Conservation (phyloP, 2,329 filamentous ascomycete species). For the Phaeosphaeria sp. region DNA sequence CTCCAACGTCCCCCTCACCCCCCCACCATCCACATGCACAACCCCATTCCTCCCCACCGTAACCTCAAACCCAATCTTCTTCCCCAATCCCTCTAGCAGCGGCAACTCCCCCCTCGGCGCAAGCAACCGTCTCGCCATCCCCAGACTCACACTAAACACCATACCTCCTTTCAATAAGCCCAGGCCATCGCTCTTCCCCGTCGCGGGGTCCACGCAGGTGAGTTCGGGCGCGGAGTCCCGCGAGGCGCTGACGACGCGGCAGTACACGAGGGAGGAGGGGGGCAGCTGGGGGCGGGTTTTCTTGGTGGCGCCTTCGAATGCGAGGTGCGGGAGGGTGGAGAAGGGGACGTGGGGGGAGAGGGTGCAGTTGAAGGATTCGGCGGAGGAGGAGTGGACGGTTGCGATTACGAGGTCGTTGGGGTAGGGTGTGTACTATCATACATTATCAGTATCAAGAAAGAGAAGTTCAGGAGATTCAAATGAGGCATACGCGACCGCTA, state of each 20-base stretch:
- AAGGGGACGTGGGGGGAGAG: conserved; percentile 69
- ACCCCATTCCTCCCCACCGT: conserved; percentile 91
- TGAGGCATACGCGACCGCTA: conserved; percentile 67
- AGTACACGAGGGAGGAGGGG: conserved; percentile 83
- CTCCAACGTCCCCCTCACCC: conserved; percentile 72
- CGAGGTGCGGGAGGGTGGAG: conserved; percentile 80
- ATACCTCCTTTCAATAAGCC: conserved; percentile 86
- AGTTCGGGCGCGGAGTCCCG: conserved; percentile 79
- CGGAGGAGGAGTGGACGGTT: conserved; percentile 76
- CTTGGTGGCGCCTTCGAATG: conserved; percentile 92
- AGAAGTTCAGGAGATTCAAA: neutral
- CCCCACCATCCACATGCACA: conserved; percentile 88
- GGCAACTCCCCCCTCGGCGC: conserved; percentile 66
- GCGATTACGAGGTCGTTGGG: conserved; percentile 89
- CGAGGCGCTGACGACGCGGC: conserved; percentile 74
- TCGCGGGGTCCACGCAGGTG: conserved; percentile 84
- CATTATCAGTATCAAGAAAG: conserved; percentile 22
- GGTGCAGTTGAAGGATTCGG: conserved; percentile 80
- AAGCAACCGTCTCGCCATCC: conserved; percentile 82
- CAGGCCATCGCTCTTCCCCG: conserved; percentile 86
- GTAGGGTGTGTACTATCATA: conserved; percentile 75
- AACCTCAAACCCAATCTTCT: conserved; percentile 87
- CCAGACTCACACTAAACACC: conserved; percentile 80
- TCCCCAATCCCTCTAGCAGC: conserved; percentile 81
- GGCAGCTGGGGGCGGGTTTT: conserved; percentile 85